Evolutionary conservation across 2,329 filamentous ascomycete genomes (phyloP), one percentile per base, ranked within the genome.

Genomic region (Verticillium klebahnii): DNA sequence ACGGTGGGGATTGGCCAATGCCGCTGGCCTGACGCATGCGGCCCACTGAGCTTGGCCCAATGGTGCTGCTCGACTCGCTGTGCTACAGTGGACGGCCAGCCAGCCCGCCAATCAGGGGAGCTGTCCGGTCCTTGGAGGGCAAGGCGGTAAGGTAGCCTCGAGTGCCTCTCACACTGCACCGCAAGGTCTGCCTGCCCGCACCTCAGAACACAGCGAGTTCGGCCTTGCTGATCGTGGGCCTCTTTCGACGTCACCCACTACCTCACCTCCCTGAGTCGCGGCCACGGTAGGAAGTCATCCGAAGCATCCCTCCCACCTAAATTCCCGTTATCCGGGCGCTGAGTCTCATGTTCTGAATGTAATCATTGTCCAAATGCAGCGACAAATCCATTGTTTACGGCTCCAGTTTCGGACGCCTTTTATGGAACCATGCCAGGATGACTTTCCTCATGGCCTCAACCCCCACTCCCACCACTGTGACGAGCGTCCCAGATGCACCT

Each of bases 1-100:
- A 15, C n/a, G 39, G 12, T n/a, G 5, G 11, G 45, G 58, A 59
- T 59, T 59, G 58, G 58, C 45, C 58, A 59, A 59, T 59, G 25
- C 32, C 56, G 36, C 45, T 52, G n/a, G 8, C 45, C 45, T 52
- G 45, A 52, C 45, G 45, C 45, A 52, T 52, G 45, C 45, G 45
- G 45, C 19, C 45, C 45, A 52, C 45, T 52, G 19, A 52, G 45
- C 45, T 52, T 19, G 45, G 19, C 45, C 45, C 45, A 52, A 52
- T 52, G 8, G 45, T 19, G 45, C 45, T 25, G 45, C 45, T 6
- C 45, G 45, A 12, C 9, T 52, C 45, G 19, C 45, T 52, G 45
- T 52, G 45, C 45, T 52, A 52, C 45, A 52, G 45, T 52, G 45
- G 45, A 52, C 19, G 45, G 8, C 19, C 17, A 12, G 19, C 19